Base-by-base conservation (phyloP, 495 filamentous ascomycete genomes). In the Cairneyella variabilis region DNA sequence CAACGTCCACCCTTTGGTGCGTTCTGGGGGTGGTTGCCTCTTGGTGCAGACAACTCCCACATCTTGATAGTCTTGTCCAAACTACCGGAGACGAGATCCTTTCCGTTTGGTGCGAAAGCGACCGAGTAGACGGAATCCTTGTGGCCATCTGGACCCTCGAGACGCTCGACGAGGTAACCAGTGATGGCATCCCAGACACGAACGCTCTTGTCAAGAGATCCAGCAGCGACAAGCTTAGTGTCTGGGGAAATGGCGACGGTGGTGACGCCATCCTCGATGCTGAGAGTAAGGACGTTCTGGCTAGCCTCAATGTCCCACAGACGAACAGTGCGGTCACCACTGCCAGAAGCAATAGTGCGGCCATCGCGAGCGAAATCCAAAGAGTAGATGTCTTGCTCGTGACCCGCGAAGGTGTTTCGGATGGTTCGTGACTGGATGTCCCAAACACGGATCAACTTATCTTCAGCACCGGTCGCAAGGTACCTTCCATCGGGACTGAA, bases 1-100 rank as follows among this genome's bases (percentile, higher is more conserved):
- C 90, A 92, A 63, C 89, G 81, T 48, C 90, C 88, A 43, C 85
- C 83, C 76, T 88, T 89, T 34, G 81, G 72, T 41, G 78, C 78
- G 39, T 75, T 75, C 62, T 79, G 80, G 36, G 78, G 72, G 48
- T 83, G 75, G 55, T 77, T 68, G 42, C 81, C 82, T 52, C 87
- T 78, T 42, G 88, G 80, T 25, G 85, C 79, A 23, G 77, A 79
- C 36, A 95, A 76, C 69, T 95, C 90, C 90, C 90, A 95, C 78
- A 93, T 88, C 77, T 95, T 95, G 74, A 95, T 95, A 2, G 90
- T 93, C 77, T 91, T 92, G 67, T 95, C 90, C 57, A 95, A 73
- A 79, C 86, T 90, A 51, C 90, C 90, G 64, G 86, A 90, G 64
- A 95, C 89, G 45, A 95, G 81, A 59, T 91, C 88, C 51, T 86